Evolutionary conservation across 257 asterid species (phyloP).

Genomic region (Echites panduratus): DNA sequence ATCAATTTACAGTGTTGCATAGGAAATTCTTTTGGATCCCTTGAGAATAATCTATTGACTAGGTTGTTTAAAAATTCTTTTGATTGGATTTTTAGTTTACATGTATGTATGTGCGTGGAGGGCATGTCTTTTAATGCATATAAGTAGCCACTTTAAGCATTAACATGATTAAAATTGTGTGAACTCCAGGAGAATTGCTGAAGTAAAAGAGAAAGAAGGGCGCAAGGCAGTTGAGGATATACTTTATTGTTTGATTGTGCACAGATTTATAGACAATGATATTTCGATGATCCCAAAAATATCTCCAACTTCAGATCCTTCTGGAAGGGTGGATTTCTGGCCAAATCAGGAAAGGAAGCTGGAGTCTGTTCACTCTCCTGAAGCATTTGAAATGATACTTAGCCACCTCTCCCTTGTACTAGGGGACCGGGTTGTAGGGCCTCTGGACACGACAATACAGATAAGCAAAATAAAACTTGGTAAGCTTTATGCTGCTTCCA

Average conservation of each 20-base stretch:
- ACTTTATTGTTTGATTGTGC: slow-evolving; percentile 70
- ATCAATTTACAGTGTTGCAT: not conserved
- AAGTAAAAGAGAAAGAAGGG: slow-evolving; percentile 81
- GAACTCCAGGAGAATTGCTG: slow-evolving; percentile 82
- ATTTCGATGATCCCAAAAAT: slow-evolving; percentile 76
- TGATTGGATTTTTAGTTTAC: not conserved
- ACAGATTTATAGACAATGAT: slow-evolving; percentile 56
- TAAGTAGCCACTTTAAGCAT: not conserved
- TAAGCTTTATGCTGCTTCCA: slow-evolving; percentile 90
- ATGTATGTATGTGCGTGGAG: not conserved
- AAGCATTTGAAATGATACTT: slow-evolving; percentile 86
- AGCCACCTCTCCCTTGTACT: slow-evolving; percentile 79
- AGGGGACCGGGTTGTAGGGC: slow-evolving; percentile 67
- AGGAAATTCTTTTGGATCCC: not conserved
- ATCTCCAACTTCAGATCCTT: slow-evolving; percentile 56
- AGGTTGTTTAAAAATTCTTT: not conserved
- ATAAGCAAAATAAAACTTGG: slow-evolving; percentile 87
- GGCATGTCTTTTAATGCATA: not conserved
- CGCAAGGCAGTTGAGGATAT: slow-evolving; percentile 69
- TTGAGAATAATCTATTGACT: not conserved
- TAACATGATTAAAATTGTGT: slow-evolving; percentile 11
- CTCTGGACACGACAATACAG: slow-evolving; percentile 57
- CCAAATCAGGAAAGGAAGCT: slow-evolving; percentile 81
- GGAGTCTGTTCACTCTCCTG: slow-evolving; percentile 80
- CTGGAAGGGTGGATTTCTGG: slow-evolving; percentile 79